Evolutionary conservation across 2,329 filamentous ascomycete species (phyloP).

Genomic region (Colletotrichum melonis): DNA sequence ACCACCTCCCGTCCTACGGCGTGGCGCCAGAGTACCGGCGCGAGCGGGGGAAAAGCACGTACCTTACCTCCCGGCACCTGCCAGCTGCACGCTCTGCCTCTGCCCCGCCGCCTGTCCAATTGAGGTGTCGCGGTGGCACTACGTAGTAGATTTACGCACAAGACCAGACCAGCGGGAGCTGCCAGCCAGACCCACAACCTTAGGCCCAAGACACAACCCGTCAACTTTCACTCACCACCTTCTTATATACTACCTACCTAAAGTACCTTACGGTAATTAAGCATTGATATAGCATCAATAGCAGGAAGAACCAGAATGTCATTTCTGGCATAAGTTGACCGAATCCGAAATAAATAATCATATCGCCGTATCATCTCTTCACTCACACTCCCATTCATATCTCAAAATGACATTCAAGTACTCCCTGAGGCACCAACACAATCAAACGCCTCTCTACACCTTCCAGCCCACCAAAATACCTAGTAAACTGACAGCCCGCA

Average conservation of each 20-base stretch:
- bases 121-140: conserved; percentile 15
- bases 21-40: conserved; percentile 10
- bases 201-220: neutral
- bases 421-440: no score
- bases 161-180: neutral
- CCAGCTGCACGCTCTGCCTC: conserved; percentile 1
- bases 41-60: neutral
- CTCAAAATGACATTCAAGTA: neutral
- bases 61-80: neutral
- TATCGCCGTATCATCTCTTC: no score
- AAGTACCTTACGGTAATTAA: no score
- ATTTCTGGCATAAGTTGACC: no score
- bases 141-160: neutral
- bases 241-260: no score
- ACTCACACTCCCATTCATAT: neutral
- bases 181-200: neutral
- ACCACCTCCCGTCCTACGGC: neutral
- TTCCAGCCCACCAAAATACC: neutral
- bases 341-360: neutral
- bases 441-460: neutral
- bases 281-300: no score
- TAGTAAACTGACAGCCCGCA: neutral
- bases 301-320: no score
- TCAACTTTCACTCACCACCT: neutral
- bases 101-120: conserved; percentile 23